Percentiles rank a stretch among this genome's conserved stretches.
Evolutionary conservation across 495 filamentous ascomycete genomes (phyloP).

Genomic region (Margaritispora aquatica): DNA sequence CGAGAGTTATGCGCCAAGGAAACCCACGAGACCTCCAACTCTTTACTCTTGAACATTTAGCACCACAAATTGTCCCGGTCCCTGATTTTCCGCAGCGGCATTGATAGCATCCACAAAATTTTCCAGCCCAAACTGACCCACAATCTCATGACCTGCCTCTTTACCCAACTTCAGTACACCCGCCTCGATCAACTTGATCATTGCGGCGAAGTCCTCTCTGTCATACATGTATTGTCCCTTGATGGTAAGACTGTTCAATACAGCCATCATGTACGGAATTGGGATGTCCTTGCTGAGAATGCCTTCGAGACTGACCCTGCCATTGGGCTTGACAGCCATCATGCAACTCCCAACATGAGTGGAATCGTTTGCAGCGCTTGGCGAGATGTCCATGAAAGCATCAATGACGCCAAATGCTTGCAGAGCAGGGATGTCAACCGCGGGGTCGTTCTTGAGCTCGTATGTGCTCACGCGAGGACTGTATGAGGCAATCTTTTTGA

Average conservation of each 20-base stretch:
- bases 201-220: conserved; percentile 26
- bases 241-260: conserved; percentile 35
- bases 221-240: conserved; percentile 48
- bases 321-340: conserved; percentile 33
- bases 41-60: background rate
- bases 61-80: background rate
- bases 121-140: background rate
- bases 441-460: conserved; percentile 33
- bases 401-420: conserved; percentile 28
- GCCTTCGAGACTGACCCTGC: conserved; percentile 41
- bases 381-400: conserved; percentile 44
- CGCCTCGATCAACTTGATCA: conserved; percentile 37
- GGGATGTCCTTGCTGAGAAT: background rate
- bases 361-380: conserved; percentile 30
- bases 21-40: background rate
- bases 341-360: conserved; percentile 37
- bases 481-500: conserved; percentile 22
- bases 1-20: no score
- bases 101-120: conserved; percentile 1
- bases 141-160: background rate
- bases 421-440: conserved; percentile 31
- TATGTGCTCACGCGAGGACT: background rate
- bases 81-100: background rate
- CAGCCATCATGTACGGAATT: conserved; percentile 24
- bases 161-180: conserved; percentile 32